These are phyloP conservation scores for Blastobotrys illinoisensis DNA, from an alignment of 1,139 yeast species.

Conservation along the genomic window DNA sequence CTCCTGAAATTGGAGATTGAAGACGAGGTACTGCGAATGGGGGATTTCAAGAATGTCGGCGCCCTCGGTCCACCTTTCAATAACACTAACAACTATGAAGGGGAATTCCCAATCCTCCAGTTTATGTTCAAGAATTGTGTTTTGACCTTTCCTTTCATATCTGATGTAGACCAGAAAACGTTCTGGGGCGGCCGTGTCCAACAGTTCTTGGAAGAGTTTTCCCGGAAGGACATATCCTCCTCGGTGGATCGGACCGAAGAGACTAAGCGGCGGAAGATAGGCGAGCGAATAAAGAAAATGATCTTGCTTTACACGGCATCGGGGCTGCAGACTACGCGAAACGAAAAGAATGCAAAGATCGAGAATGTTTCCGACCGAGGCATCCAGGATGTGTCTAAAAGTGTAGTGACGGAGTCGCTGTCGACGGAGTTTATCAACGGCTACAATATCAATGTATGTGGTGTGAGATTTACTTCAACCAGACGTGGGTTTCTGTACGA, in stretches of 20 bases:
- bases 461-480: conserved; percentile 41
- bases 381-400: conserved; percentile 40
- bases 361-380: conserved; percentile 50
- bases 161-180: conserved; percentile 44
- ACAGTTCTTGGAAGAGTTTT: conserved; percentile 71
- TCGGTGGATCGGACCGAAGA: conserved; percentile 66
- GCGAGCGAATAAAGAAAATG: conserved; percentile 54
- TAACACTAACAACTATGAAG: conserved; percentile 12
- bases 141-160: conserved; percentile 68
- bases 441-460: conserved; percentile 55
- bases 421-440: conserved; percentile 52
- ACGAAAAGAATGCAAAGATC: conserved; percentile 42
- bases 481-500: conserved; percentile 32
- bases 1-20: conserved; percentile 57
- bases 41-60: conserved; percentile 55
- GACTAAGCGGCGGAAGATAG: conserved; percentile 66
- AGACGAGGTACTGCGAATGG: conserved; percentile 54
- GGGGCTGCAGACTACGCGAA: conserved; percentile 56
- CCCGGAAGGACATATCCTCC: conserved; percentile 60
- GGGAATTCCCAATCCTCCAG: conserved; percentile 57
- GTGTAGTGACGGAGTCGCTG: conserved; percentile 26
- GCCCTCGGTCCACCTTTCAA: conserved; percentile 71
- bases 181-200: conserved; percentile 82
- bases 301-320: conserved; percentile 68
- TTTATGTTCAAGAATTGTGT: conserved; percentile 61